These are phyloP conservation scores for Schizothecium vesticola DNA, from an alignment of 495 filamentous ascomycete species.

Conservation along the genomic window DNA sequence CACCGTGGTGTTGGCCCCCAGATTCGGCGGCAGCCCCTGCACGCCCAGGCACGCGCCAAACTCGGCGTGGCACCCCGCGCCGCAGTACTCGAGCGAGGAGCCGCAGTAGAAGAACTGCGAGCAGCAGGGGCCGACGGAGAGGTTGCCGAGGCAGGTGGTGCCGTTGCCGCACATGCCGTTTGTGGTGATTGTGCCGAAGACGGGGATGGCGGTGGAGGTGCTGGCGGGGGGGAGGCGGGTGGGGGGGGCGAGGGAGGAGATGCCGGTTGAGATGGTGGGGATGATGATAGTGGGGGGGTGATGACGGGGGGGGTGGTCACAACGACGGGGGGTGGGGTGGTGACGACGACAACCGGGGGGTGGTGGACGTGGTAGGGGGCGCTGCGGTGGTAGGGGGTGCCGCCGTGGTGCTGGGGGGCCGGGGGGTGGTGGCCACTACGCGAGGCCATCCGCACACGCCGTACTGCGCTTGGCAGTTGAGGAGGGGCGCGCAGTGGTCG, in stretches of 20 bases:
- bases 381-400: not conserved
- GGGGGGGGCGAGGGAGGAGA: constrained; percentile 1
- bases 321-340: not conserved
- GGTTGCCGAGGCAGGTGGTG: constrained; percentile 28
- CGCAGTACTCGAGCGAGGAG: constrained; percentile 43
- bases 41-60: constrained; percentile 34
- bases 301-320: constrained; percentile 1
- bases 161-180: constrained; percentile 34
- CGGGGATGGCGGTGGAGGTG: constrained; percentile 2
- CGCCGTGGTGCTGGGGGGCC: constrained; percentile 12
- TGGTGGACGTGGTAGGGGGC: not conserved
- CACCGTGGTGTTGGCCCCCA: constrained; percentile 6
- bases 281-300: not conserved
- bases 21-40: constrained; percentile 4
- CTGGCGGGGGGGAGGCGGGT: not conserved
- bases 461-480: constrained; percentile 46
- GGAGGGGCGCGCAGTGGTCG: constrained; percentile 43
- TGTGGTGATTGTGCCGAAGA: constrained; percentile 19
- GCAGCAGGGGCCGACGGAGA: constrained; percentile 35
- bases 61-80: constrained; percentile 43
- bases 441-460: constrained; percentile 36
- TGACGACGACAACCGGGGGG: not conserved
- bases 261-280: not conserved
- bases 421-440: constrained; percentile 4
- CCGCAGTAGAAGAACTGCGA: constrained; percentile 49